Evolutionary conservation across 192 early-diverging fungal species (phyloP).

Genomic region (Podila epigama): DNA sequence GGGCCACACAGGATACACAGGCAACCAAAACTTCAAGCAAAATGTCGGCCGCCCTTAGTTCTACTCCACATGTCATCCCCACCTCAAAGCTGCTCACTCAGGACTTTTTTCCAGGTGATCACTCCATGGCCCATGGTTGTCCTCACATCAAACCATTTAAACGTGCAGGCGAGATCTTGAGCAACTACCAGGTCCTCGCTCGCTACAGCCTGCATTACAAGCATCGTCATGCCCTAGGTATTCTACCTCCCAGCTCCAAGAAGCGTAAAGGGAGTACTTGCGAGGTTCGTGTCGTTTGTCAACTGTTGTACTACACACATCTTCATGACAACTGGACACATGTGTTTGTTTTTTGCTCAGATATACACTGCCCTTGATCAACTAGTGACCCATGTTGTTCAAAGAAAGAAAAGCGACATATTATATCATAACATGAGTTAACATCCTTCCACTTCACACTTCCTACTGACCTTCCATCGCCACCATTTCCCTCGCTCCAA

Average conservation of each 20-base stretch:
- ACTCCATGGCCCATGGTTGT: conserved; percentile 34
- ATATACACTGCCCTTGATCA: too few species aligned
- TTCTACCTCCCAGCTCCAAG: conserved; percentile 24
- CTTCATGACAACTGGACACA: not conserved
- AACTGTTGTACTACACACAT: too few species aligned
- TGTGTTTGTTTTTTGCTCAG: not conserved
- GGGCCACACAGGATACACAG: too few species aligned
- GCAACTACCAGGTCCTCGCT: conserved; percentile 36
- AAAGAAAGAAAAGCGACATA: too few species aligned
- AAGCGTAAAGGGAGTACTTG: conserved; percentile 10
- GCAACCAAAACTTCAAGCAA: not conserved
- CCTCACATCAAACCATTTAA: conserved; percentile 35
- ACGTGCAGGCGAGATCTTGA: conserved; percentile 31
- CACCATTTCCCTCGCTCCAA: not conserved
- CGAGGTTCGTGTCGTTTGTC: too few species aligned
- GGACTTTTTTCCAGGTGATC: conserved; percentile 48
- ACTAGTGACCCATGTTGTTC: too few species aligned
- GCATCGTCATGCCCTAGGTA: conserved; percentile 43
- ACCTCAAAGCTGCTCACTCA: conserved; percentile 39
- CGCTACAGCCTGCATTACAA: conserved; percentile 45
- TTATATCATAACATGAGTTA: too few species aligned
- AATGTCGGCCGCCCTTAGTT: conserved; percentile 14
- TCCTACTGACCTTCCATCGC: too few species aligned
- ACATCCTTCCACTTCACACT: too few species aligned
- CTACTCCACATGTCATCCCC: conserved; percentile 20